Evolutionary conservation across 495 filamentous ascomycete species (phyloP).

Genomic region (Aspergillus saccharolyticus): DNA sequence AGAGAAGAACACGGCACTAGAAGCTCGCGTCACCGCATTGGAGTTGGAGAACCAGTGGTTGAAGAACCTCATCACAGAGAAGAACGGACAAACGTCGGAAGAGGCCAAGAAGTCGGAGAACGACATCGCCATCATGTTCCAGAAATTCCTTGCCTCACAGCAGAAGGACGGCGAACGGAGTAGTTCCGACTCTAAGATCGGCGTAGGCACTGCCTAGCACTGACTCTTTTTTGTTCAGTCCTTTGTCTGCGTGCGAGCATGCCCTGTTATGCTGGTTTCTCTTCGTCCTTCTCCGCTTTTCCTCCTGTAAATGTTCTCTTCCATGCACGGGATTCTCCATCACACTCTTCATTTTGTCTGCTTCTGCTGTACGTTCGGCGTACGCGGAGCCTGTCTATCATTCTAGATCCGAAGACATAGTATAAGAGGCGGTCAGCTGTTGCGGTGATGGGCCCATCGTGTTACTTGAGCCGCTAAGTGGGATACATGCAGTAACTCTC

Average conservation of each 20-base stretch:
- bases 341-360: neutral
- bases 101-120: constrained; percentile 37
- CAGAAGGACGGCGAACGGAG: constrained; percentile 30
- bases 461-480: constrained; percentile 14
- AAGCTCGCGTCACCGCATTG: constrained; percentile 74
- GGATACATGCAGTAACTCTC: constrained; percentile 5
- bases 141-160: constrained; percentile 42
- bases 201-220: constrained; percentile 28
- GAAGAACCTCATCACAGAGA: constrained; percentile 88
- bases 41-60: constrained; percentile 98
- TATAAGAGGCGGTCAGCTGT: too few relatives aligned
- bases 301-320: neutral
- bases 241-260: constrained; percentile 7
- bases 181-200: constrained; percentile 36
- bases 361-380: constrained; percentile 10
- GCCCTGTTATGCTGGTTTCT: neutral
- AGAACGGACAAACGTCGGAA: constrained; percentile 54
- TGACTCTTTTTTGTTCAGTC: neutral
- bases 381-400: constrained; percentile 7
- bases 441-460: constrained; percentile 11
- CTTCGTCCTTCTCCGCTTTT: neutral
- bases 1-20: constrained; percentile 74
- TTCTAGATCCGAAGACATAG: too few relatives aligned
- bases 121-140: constrained; percentile 47
- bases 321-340: neutral